Evolutionary conservation across 2,329 filamentous ascomycete genomes (phyloP).

Genomic region (Scytalidium lignicola): DNA sequence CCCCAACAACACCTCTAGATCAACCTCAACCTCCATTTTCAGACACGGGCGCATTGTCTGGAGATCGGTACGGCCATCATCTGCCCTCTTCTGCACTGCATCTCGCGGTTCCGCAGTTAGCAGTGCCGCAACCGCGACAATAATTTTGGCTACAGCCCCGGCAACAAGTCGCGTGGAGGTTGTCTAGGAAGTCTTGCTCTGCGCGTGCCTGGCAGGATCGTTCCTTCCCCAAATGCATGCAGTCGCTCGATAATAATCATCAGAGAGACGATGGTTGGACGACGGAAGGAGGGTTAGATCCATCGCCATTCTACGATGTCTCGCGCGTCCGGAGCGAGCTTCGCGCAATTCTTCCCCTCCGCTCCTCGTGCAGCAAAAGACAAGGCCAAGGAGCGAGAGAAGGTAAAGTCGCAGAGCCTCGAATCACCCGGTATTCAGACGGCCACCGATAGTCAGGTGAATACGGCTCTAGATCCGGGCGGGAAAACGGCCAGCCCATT

Average conservation of each 20-base stretch:
- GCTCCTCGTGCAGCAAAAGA: conserved; percentile 55
- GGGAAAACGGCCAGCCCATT: conserved; percentile 25
- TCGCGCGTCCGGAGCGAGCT: conserved; percentile 70
- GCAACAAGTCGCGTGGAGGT: conserved; percentile 16
- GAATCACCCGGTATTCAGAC: conserved; percentile 26
- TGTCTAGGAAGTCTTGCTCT: conserved; percentile 7
- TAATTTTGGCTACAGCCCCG: conserved; percentile 5
- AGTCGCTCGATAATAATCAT: conserved; percentile 15
- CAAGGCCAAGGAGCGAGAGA: conserved; percentile 56
- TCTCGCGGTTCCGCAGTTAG: neutral
- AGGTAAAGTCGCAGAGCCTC: conserved; percentile 39
- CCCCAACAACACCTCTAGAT: neutral
- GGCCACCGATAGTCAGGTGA: conserved; percentile 30
- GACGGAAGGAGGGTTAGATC: conserved; percentile 27
- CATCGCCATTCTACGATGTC: conserved; percentile 57
- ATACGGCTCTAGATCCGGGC: conserved; percentile 19
- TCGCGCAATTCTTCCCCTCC: conserved; percentile 81
- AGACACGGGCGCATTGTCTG: neutral
- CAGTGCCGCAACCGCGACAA: neutral
- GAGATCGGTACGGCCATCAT: neutral
- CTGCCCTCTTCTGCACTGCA: neutral
- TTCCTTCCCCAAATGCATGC: conserved; percentile 20
- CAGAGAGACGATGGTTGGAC: conserved; percentile 26
- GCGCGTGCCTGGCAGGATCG: conserved; percentile 17
- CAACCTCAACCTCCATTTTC: neutral